Base-by-base conservation (phyloP, 1,284 basidiomycete genomes). In the Ganoderma multipileum region DNA sequence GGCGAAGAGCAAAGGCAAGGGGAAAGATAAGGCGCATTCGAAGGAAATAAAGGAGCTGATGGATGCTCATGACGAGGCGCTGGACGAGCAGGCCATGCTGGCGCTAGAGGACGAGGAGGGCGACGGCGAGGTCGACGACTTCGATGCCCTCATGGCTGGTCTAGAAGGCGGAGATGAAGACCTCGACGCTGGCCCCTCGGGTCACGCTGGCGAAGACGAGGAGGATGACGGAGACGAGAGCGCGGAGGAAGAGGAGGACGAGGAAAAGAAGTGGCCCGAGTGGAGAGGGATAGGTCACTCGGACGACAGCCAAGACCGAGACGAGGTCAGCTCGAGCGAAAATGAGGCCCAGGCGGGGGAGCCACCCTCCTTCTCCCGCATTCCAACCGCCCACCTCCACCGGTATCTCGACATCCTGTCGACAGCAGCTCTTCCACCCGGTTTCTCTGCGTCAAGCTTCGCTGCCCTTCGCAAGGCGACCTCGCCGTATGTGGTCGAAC, bases 281-380 rank as follows among this genome's bases (percentile, higher is more conserved):
- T 71, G 68, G 61, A 68, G 67, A 28, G 63, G 57, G 14, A 64
- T 63, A 11, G 72, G 70, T 7, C 64, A 67, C 59, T 66, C 73
- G 16, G 73, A 73, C 39, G 58, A 70, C 23, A 52, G 68, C 64
- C 65, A 68, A 44, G 52, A 50, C 30, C 72, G 55, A 6, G 67
- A 72, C 36, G 52, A 47, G 6, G 55, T 68, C 39, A 68, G 64
- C 28, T 63, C 65, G 14, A 68, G 55, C 23, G 63, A 55, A 16
- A 61, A 66, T 2, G 55, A 64, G 36, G 38, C n/a, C 28, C 26
- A 65, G 36, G 62, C 66, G 23, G 52, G 54, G 23, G 79, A 80
- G 64, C 78, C 79, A 0, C 72, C 76, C 3, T 79, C 78, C 0
- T 80, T 80, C 73, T 80, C 79, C 6, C 75, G 77, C 50, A 78